Evolutionary conservation across 1,139 yeast species (phyloP), one percentile per base, ranked within the genome.

Genomic region (Lipomyces yarrowii): DNA sequence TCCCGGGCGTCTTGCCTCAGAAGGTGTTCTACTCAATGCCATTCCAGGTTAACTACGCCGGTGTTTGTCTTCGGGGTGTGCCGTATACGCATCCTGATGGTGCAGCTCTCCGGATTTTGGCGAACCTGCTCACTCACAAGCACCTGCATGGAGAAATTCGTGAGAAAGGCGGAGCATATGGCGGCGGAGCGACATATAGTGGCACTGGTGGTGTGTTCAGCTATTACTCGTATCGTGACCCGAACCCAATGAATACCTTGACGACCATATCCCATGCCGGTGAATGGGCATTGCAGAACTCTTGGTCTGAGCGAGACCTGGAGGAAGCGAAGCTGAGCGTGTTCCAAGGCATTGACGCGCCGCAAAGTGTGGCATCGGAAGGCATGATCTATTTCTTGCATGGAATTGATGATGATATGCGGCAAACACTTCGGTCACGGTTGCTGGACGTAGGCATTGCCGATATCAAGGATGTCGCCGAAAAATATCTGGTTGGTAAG

Each of bases 151-250:
- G 91, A 13, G 97, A 92, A 69, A 87, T 94, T 56, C 86, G 99
- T 72, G 99, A 94, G 76, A 87, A 94, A 73, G 97, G 97, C 69
- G 99, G 99, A 64, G 99, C 99, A 0, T 94, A 94, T 75, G 99
- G 99, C 8, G 98, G 97, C 13, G 99, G 99, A 1, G 89, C 96
- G 18, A 81, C 85, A 21, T 93, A 87, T 75, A 91, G 89, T 74
- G 93, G 96, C 0, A 76, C 91, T 37, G 92, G 90, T 64, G 98
- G 98, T 0, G 76, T 88, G 1, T 84, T 93, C 73, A 85, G 90
- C 62, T 92, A 84, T 79, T 96, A 89, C 78, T 91, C 98, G 0
- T 94, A 94, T 79, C 84, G 99, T 73, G 99, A 94, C 77, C 99
- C 99, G 21, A 88, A 91, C 70, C 91, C 98, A 0, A 76, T 84